Evolutionary conservation across 2,329 filamentous ascomycete species (phyloP).

Genomic region (Tympanopsis confertula): DNA sequence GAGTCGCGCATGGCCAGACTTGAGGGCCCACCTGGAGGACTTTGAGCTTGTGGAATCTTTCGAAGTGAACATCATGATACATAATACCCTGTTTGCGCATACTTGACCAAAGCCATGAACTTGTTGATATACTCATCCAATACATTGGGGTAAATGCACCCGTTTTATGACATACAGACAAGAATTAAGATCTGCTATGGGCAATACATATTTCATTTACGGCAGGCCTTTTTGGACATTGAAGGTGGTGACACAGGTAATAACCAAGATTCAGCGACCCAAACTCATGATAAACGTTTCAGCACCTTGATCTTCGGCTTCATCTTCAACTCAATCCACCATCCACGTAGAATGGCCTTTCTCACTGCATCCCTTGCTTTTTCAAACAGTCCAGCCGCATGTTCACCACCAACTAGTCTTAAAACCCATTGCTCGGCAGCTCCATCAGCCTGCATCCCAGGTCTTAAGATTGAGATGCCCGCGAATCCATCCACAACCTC

Average conservation of each 20-base stretch:
- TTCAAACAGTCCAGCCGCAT: neutral
- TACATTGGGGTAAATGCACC: too few relatives aligned
- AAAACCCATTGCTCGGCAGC: neutral
- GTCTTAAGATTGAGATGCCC: neutral
- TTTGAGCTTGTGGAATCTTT: too few relatives aligned
- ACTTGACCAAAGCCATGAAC: too few relatives aligned
- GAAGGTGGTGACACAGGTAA: too few relatives aligned
- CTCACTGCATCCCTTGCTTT: neutral
- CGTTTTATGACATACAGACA: too few relatives aligned
- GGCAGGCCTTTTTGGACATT: too few relatives aligned
- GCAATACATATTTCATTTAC: too few relatives aligned
- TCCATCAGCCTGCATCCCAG: neutral
- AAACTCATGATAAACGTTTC: neutral
- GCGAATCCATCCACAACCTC: neutral
- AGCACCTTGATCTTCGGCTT: neutral
- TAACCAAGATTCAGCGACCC: too few relatives aligned
- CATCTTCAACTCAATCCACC: conserved; percentile 1
- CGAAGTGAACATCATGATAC: too few relatives aligned
- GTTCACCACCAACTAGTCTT: neutral
- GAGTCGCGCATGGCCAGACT: conserved; percentile 36
- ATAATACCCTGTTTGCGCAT: too few relatives aligned
- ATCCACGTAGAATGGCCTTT: neutral
- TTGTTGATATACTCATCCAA: too few relatives aligned
- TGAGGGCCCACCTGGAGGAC: conserved; percentile 10
- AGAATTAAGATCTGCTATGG: too few relatives aligned